Conservation (phyloP, 345 rosid species). For the Trapa incisa region DNA sequence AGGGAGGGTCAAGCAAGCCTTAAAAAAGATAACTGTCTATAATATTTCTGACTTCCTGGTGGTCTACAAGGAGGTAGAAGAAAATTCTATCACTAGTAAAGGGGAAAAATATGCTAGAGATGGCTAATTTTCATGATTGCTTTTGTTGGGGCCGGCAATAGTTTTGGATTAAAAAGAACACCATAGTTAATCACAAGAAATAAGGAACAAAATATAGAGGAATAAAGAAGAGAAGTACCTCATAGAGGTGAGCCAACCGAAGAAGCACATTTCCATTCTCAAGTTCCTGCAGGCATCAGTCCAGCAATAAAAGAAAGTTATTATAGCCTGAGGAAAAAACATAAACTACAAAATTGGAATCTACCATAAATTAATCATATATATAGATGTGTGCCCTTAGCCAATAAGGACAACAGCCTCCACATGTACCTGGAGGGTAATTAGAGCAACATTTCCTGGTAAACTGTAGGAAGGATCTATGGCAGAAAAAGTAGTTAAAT, state of each 20-base stretch:
- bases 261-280: conserved; percentile 65
- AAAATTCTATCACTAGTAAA: too few relatives aligned
- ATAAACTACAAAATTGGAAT: neutral
- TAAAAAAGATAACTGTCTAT: neutral
- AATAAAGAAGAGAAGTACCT: conserved; percentile 34
- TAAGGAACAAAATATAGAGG: neutral
- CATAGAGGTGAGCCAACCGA: conserved; percentile 84
- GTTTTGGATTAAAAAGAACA: neutral
- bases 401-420: neutral
- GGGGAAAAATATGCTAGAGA: neutral
- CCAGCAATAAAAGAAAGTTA: neutral
- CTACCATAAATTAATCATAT: neutral
- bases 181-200: neutral
- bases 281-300: conserved; percentile 41
- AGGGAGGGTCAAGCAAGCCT: neutral
- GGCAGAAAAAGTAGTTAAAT: conserved; percentile 42
- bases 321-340: conserved; percentile 5
- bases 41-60: too few relatives aligned
- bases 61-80: too few relatives aligned
- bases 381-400: neutral
- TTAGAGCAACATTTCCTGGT: conserved; percentile 60
- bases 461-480: conserved; percentile 61
- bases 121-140: neutral
- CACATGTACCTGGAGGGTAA: conserved; percentile 68
- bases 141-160: neutral